Evolutionary conservation across 371 early-diverging fungal species (phyloP), one percentile per base, ranked within the genome.

Genomic region (Nematocida major): DNA sequence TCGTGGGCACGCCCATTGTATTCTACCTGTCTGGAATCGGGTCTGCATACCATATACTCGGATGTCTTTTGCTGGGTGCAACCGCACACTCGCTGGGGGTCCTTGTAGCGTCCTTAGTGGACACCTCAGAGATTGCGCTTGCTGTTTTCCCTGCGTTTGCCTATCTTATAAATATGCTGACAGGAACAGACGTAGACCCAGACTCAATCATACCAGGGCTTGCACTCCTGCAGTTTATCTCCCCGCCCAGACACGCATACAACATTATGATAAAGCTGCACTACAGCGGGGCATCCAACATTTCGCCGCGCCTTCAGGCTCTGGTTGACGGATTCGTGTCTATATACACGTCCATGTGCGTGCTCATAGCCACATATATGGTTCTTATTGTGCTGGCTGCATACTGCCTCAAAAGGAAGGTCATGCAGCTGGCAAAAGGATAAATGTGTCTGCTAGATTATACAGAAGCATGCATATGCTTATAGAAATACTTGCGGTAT

Each of bases 221-320:
- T 24, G 42, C 34, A 42, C 39, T 15, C 39, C 32, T 70, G n/a
- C 81, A 81, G 48, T 81, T 79, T 49, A 39, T 79, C 38, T 80
- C 80, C 13, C 81, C 81, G 0, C 66, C 65, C 5, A 61, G 81
- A 42, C 79, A 81, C 48, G 54, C 68, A 24, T 81, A 47, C 30
- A 81, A 81, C 45, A 79, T 79, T 26, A 63, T 69, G 65, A 63
- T 81, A 38, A 81, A 81, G 61, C 49, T 53, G 42, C 66, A 81
- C 53, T 80, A 68, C 62, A 20, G 18, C 4, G 48, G 50, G 22
- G 47, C 38, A 30, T n/a, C 54, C 3, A n/a, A 28, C 9, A 30
- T 54, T 3, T 0, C 30, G 0, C 32, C 57, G 3, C 50, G 45
- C 42, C 20, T 47, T 4, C 2, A 48, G n/a, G 47, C 36, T 4